Base-by-base conservation (phyloP, 352 stramenopile species). In the Pythium aristosporum region DNA sequence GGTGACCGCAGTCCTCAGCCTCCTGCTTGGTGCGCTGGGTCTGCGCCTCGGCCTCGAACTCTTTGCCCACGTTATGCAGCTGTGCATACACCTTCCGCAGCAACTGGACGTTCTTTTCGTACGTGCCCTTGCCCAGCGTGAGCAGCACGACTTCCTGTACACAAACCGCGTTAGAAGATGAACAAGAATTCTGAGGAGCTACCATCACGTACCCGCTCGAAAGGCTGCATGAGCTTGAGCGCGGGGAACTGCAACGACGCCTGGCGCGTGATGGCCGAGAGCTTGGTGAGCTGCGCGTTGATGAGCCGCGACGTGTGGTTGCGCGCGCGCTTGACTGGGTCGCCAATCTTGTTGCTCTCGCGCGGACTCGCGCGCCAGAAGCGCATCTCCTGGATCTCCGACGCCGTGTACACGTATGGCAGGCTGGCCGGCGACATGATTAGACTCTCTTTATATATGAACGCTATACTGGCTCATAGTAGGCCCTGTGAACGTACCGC, bases 321-420 rank as follows among this genome's bases (percentile, higher is more conserved):
- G 63, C 89, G 89, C 49, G 84, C 81, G 65, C 85, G 80, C 48
- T 89, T 89, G 65, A 96, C 74, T 7, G 87, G 85, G 62, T 94
- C 85, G 8, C 66, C 71, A 39, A 96, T 93, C 67, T 85, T 85
- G 74, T 82, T 71, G 72, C 83, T 93, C 68, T 96, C 87, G 57
- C 74, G 78, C 65, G 89, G 69, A 30, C 66, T 65, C 30, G 80
- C 68, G 25, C 81, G 77, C 87, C 87, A 96, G 68, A 96, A 94
- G 63, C 87, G 85, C 87, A 96, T 96, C 67, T 92, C 80, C 69
- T 90, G 79, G 59, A 94, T 91, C 77, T 94, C 85, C 6, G 72
- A 77, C 6, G 82, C 82, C 53, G 85, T 94, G 74, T 85, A 71
- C 41, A 94, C 80, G 54, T 92, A 94, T 60, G 85, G 85, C 43